Base-by-base conservation (phyloP, 495 filamentous ascomycete genomes). In the Amphirosellinia nigrospora region DNA sequence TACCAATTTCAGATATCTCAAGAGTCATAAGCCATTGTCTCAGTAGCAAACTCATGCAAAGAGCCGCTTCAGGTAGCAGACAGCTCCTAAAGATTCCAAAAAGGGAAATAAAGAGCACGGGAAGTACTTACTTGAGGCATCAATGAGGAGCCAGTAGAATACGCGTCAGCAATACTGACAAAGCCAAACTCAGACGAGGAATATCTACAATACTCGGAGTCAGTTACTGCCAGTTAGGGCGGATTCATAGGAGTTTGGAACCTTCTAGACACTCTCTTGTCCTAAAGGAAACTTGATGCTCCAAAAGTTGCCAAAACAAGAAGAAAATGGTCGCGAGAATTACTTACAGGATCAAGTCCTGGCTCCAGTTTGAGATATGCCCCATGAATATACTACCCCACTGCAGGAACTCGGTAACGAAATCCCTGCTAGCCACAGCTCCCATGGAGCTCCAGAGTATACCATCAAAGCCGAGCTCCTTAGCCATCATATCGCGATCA, bases 261-360 rank as follows among this genome's bases (percentile, higher is more conserved):
- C n/a, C n/a, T n/a, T n/a, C n/a, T n/a, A n/a, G n/a, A n/a, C n/a
- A n/a, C n/a, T n/a, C n/a, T n/a, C n/a, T n/a, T n/a, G n/a, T n/a
- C n/a, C n/a, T n/a, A n/a, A n/a, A n/a, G n/a, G n/a, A n/a, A n/a
- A n/a, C n/a, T n/a, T n/a, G n/a, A n/a, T n/a, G n/a, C n/a, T n/a
- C n/a, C n/a, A n/a, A n/a, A n/a, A n/a, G n/a, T n/a, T n/a, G n/a
- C n/a, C n/a, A n/a, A n/a, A n/a, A n/a, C n/a, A n/a, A n/a, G n/a
- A n/a, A n/a, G n/a, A n/a, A n/a, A n/a, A n/a, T n/a, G n/a, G n/a
- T n/a, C n/a, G n/a, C n/a, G n/a, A n/a, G n/a, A n/a, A n/a, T n/a
- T n/a, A n/a, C n/a, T n/a, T n/a, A n/a, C n/a, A n/a, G 90, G 79
- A 97, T 96, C 70, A 97, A 81, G 74, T 97, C 94, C 84, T 97